A percentile compares a stretch with the other conserved stretches of the same genome.
Conservation (phyloP, 306 rosid genomes). For the Prinsepia uniflora region DNA sequence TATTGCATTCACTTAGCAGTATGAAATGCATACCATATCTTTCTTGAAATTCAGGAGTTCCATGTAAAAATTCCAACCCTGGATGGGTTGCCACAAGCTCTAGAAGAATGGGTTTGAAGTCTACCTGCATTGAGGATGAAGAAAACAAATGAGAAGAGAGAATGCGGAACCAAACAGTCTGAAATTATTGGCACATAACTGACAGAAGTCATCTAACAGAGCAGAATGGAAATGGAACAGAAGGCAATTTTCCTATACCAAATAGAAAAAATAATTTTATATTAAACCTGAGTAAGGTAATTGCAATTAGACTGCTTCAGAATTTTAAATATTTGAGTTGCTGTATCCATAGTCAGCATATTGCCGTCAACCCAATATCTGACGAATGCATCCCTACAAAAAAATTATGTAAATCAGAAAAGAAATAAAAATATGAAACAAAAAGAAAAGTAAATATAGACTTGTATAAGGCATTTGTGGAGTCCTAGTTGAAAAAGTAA, state of each 20-base stretch:
- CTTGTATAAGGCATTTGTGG: not conserved
- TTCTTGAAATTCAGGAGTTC: slow-evolving; percentile 98
- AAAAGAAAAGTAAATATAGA: slow-evolving; percentile 7
- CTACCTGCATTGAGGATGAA: slow-evolving; percentile 49
- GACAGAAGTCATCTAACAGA: not conserved
- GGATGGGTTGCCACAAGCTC: slow-evolving; percentile 93
- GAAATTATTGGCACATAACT: not conserved
- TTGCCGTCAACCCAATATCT: slow-evolving; percentile 81
- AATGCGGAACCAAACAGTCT: slow-evolving; percentile 12
- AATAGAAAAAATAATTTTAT: not conserved
- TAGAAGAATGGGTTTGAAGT: slow-evolving; percentile 81
- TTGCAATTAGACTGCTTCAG: slow-evolving; percentile 76
- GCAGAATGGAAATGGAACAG: not conserved
- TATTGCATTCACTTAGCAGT: not conserved
- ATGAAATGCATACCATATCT: slow-evolving; percentile 72
- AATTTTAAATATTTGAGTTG: slow-evolving; percentile 69
- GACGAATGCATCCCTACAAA: slow-evolving; percentile 62
- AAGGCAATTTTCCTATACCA: not conserved
- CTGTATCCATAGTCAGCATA: slow-evolving; percentile 72
- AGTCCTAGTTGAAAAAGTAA: not conserved
- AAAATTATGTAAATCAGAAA: not conserved
- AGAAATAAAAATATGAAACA: not conserved
- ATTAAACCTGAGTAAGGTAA: slow-evolving; percentile 73
- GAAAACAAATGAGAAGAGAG: slow-evolving; percentile 24
- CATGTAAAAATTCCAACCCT: slow-evolving; percentile 89